A percentile compares a stretch with the other conserved stretches of the same genome.
These are phyloP conservation scores for Aspergillus saccharolyticus DNA, from an alignment of 495 filamentous ascomycete species.

Conservation along the genomic window DNA sequence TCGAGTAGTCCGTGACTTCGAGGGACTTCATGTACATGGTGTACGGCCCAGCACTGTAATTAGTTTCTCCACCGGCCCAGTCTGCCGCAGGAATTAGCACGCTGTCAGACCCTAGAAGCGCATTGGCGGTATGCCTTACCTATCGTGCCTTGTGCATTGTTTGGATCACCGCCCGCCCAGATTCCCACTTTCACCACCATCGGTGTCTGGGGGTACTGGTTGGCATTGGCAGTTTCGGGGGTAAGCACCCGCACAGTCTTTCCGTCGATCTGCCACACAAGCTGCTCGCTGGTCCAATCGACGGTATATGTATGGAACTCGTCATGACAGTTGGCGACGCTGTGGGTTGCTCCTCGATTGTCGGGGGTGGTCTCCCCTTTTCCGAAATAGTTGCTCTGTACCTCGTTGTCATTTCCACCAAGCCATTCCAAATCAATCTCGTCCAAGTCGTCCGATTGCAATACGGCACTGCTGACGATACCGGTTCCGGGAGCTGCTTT, in stretches of 20 bases:
- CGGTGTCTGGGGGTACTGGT: slow-evolving; percentile 78
- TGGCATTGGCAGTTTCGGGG: slow-evolving; percentile 57
- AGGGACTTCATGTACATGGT: slow-evolving; percentile 77
- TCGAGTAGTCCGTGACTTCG: slow-evolving; percentile 82
- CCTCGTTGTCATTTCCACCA: slow-evolving; percentile 56
- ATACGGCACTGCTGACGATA: slow-evolving; percentile 71
- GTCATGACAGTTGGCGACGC: slow-evolving; percentile 45
- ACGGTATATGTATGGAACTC: slow-evolving; percentile 79
- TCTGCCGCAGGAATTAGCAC: slow-evolving; percentile 36
- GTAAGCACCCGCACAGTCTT: slow-evolving; percentile 61
- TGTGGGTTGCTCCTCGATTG: slow-evolving; percentile 57
- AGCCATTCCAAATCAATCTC: slow-evolving; percentile 91
- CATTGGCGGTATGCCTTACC: slow-evolving; percentile 30
- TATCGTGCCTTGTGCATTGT: slow-evolving; percentile 61
- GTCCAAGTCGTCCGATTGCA: slow-evolving; percentile 80
- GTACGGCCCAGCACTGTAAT: slow-evolving; percentile 76
- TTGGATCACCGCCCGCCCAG: slow-evolving; percentile 80
- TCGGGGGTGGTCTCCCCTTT: slow-evolving; percentile 67
- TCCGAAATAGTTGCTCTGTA: slow-evolving; percentile 82
- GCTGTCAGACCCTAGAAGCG: slow-evolving; percentile 1
- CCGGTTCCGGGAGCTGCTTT: slow-evolving; percentile 59
- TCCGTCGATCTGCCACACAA: slow-evolving; percentile 73
- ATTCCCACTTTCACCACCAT: slow-evolving; percentile 78
- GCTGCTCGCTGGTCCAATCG: slow-evolving; percentile 67
- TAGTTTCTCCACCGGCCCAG: slow-evolving; percentile 80